Conservation (phyloP, 768 basidiomycete species). For the Psilocybe cubensis region DNA sequence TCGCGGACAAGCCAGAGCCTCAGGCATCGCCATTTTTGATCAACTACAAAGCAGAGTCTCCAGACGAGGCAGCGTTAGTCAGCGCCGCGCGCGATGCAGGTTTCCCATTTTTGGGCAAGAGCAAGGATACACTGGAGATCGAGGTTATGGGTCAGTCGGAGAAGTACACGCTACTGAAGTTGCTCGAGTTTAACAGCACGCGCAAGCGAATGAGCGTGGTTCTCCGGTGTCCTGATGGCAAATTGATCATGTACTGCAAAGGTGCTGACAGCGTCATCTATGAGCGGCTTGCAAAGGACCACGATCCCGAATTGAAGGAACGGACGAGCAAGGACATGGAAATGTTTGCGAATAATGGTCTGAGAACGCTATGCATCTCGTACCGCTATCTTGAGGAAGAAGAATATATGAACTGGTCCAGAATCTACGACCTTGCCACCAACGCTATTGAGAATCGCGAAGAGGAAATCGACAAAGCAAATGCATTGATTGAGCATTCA, state of each 20-base stretch:
- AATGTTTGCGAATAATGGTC: slow-evolving; percentile 87
- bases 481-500: slow-evolving; percentile 80
- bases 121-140: slow-evolving; percentile 79
- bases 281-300: slow-evolving; percentile 76
- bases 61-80: slow-evolving; percentile 94
- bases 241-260: slow-evolving; percentile 87
- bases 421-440: slow-evolving; percentile 81
- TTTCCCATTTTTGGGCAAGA: slow-evolving; percentile 84
- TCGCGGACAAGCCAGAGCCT: slow-evolving; percentile 77
- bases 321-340: slow-evolving; percentile 90
- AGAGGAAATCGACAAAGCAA: slow-evolving; percentile 89
- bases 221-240: slow-evolving; percentile 83
- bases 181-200: slow-evolving; percentile 93
- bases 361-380: slow-evolving; percentile 91
- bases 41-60: slow-evolving; percentile 95
- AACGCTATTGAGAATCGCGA: slow-evolving; percentile 80
- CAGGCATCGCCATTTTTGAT: slow-evolving; percentile 61
- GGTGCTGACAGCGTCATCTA: slow-evolving; percentile 98
- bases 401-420: slow-evolving; percentile 83
- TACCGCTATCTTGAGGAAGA: slow-evolving; percentile 79
- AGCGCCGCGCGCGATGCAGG: slow-evolving; percentile 91
- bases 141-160: slow-evolving; percentile 91
- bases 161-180: slow-evolving; percentile 75
- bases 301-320: slow-evolving; percentile 74
- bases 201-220: slow-evolving; percentile 96